A percentile compares a stretch with the other conserved stretches of the same genome.
Conservation (phyloP, 768 basidiomycete species). For the Butyriboletus loyo region DNA sequence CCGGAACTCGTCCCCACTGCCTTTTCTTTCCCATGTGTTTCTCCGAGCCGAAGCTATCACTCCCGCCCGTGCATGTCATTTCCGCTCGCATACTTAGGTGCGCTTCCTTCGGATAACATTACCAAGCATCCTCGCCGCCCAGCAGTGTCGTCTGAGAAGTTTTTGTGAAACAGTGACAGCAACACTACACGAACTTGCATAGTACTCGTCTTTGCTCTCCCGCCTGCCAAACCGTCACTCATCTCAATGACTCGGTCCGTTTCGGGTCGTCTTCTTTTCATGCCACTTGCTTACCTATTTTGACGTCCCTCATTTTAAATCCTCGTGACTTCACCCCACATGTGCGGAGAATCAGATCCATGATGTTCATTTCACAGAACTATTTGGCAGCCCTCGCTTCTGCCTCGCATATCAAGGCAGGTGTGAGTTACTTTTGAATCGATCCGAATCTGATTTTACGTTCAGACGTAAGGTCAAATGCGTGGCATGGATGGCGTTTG, state of each 20-base stretch:
- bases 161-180: constrained; percentile 7
- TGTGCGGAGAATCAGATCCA: constrained; percentile 28
- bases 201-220: not conserved
- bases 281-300: constrained; percentile 13
- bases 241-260: not conserved
- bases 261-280: constrained; percentile 1
- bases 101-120: constrained; percentile 7
- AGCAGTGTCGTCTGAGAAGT: not conserved
- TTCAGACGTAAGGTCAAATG: not conserved
- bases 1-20: constrained; percentile 2
- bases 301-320: constrained; percentile 11
- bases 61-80: constrained; percentile 11
- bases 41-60: not conserved
- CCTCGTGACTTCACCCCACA: constrained; percentile 28
- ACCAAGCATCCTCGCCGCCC: not conserved
- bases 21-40: not conserved
- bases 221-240: constrained; percentile 9
- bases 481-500: constrained; percentile 18
- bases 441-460: constrained; percentile 17
- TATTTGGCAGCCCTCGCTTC: constrained; percentile 17
- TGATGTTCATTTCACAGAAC: constrained; percentile 18
- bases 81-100: constrained; percentile 9
- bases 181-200: constrained; percentile 5
- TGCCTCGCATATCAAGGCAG: constrained; percentile 27
- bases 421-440: constrained; percentile 11